Base-by-base conservation (phyloP, 2,329 filamentous ascomycete genomes). In the Apiospora hydei region DNA sequence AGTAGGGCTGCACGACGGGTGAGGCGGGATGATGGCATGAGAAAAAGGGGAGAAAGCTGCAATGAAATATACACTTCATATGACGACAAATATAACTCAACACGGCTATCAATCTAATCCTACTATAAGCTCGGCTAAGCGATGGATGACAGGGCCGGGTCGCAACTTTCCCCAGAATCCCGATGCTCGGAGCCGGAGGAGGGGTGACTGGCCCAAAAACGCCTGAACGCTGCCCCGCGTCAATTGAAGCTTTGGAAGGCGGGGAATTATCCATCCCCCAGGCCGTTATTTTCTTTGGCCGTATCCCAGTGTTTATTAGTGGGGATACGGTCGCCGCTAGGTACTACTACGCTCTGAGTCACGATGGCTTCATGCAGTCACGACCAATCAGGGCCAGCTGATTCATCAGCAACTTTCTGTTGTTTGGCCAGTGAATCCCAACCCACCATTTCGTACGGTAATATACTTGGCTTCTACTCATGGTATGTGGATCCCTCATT, bases 101-200 rank as follows among this genome's bases (percentile, higher is more conserved):
- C 11, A 41, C 41, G 41, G 41, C 41, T 13, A 43, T 38, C 34
- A 38, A 38, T 38, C 34, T 6, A 6, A 38, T 38, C n/a, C n/a
- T n/a, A 6, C 16, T 21, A 61, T 21, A 61, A 61, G 30, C 53
- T 61, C 30, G 30, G 53, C 53, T 61, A 61, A 61, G 53, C 51
- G 7, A 57, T 51, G 4, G n/a, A 8, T 61, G 30, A 8, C 57
- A 64, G 34, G 34, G 3, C 57, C 57, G 21, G 57, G 57, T 38
- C 34, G 57, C 11, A 64, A 21, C 30, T n/a, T 41, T 64, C 57
- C 57, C 57, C 57, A 41, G 34, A 41, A 64, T 64, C 57, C 57
- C 57, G 57, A 64, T 64, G 6, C 34, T n/a, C 57, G 57, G 57
- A 64, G 57, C 34, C 57, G 34, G 57, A 41, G 34, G 57, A 41